phyloP scores from a whole-genome alignment of 225 moss, liverwort and hornwort genomes.

The Physcomitrium patens region DNA sequence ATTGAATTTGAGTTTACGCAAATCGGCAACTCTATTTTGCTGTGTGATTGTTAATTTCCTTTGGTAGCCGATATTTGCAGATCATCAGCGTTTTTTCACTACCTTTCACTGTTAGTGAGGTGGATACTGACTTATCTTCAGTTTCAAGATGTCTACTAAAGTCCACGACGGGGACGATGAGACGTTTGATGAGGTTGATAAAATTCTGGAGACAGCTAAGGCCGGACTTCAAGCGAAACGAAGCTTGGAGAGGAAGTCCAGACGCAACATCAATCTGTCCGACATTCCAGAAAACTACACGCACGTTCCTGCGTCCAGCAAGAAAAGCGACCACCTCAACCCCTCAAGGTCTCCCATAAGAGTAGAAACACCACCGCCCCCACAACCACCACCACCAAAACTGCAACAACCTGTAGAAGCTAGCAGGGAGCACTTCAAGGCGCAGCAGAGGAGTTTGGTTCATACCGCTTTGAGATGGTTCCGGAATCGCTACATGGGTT shows the following conservation, averaged over 20 bases:
- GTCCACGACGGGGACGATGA: slow-evolving; percentile 53
- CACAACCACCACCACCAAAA: not conserved
- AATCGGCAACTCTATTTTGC: not conserved
- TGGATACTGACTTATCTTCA: not conserved
- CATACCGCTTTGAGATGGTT: slow-evolving; percentile 41
- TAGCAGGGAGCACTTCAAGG: slow-evolving; percentile 25
- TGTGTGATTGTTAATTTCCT: not conserved
- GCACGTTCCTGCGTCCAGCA: slow-evolving; percentile 46
- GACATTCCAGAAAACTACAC: slow-evolving; percentile 64
- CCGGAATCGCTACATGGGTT: slow-evolving; percentile 32
- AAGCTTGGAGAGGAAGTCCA: slow-evolving; percentile 49
- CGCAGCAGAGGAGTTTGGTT: slow-evolving; percentile 30
- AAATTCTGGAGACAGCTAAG: slow-evolving; percentile 51
- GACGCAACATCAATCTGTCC: slow-evolving; percentile 56
- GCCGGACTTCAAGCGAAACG: slow-evolving; percentile 44
- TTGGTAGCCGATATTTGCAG: not conserved
- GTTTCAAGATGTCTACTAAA: slow-evolving; percentile 47
- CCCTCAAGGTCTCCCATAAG: slow-evolving; percentile 19
- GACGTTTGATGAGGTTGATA: slow-evolving; percentile 51
- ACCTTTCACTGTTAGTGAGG: slow-evolving; percentile 12
- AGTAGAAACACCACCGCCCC: slow-evolving; percentile 2
- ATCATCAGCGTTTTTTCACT: no score
- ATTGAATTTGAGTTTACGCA: not conserved
- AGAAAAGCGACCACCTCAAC: slow-evolving; percentile 24
- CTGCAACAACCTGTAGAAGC: not conserved